Evolutionary conservation across 106 monocot species (phyloP).

Genomic region (Hemerocallis citrina): DNA sequence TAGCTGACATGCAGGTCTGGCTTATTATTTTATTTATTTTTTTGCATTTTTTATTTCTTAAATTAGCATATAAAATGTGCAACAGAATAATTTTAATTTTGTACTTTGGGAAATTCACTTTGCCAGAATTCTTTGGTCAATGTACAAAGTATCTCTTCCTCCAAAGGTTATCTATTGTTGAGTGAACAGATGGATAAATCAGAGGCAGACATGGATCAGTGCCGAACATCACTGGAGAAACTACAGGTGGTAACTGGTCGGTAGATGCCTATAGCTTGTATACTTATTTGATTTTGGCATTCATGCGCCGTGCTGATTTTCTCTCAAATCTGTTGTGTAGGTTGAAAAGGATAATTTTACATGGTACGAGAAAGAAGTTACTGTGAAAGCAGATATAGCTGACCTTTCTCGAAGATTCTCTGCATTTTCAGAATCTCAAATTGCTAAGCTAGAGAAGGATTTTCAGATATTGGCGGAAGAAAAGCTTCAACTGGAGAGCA

Average conservation of each 20-base stretch:
- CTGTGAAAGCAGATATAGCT: slow-evolving; percentile 57
- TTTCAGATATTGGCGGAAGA: slow-evolving; percentile 48
- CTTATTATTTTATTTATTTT: slow-evolving; percentile 1
- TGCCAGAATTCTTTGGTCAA: slow-evolving; percentile 62
- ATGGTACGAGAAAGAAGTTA: slow-evolving; percentile 80
- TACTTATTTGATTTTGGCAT: background rate
- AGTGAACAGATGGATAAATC: slow-evolving; percentile 53
- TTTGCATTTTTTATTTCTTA: slow-evolving; percentile 2
- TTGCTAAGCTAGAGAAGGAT: slow-evolving; percentile 46
- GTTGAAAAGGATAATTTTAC: slow-evolving; percentile 70
- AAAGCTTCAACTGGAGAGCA: slow-evolving; percentile 35
- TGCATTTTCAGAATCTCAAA: slow-evolving; percentile 45
- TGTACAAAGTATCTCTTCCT: slow-evolving; percentile 49
- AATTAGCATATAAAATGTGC: background rate
- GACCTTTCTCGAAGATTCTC: slow-evolving; percentile 43
- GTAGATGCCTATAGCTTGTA: slow-evolving; percentile 27
- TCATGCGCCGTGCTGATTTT: slow-evolving; percentile 11
- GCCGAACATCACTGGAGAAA: slow-evolving; percentile 45
- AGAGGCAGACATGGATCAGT: slow-evolving; percentile 60
- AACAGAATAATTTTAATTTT: background rate
- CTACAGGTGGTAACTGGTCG: slow-evolving; percentile 77
- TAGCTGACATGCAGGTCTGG: slow-evolving; percentile 60
- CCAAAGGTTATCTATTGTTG: slow-evolving; percentile 42
- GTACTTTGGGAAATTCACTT: too few relatives aligned
- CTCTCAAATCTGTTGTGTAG: slow-evolving; percentile 26